Evolutionary conservation across 2,329 filamentous ascomycete genomes (phyloP).

Genomic region (Colletotrichum sp.): DNA sequence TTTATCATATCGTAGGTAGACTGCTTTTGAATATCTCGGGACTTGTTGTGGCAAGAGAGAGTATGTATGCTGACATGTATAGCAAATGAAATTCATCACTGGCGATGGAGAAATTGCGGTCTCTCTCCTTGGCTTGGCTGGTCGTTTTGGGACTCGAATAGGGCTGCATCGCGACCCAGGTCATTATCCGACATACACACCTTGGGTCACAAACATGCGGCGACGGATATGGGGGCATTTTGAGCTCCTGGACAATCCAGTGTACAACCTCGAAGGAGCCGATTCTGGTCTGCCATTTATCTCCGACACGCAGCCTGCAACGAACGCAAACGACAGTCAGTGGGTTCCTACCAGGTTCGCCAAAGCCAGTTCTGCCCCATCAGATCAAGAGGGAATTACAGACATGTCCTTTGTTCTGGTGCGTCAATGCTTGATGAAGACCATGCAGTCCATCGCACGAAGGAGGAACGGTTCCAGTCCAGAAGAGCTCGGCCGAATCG

Average conservation of each 20-base stretch:
- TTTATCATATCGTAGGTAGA: slow-evolving; percentile 12
- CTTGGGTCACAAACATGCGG: slow-evolving; percentile 11
- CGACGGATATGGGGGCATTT: slow-evolving; percentile 14
- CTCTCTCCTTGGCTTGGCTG: slow-evolving; percentile 6
- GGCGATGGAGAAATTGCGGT: slow-evolving; percentile 12
- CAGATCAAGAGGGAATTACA: slow-evolving; percentile 21
- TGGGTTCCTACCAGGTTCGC: slow-evolving; percentile 21
- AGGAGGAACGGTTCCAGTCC: background rate
- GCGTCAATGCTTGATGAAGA: slow-evolving; percentile 2
- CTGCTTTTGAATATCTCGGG: background rate
- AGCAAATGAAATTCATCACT: slow-evolving; percentile 15
- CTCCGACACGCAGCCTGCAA: slow-evolving; percentile 9
- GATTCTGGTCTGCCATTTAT: slow-evolving; percentile 19
- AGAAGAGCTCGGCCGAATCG: slow-evolving; percentile 1
- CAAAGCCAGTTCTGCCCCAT: slow-evolving; percentile 16
- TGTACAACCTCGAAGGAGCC: slow-evolving; percentile 22
- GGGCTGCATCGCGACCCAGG: slow-evolving; percentile 14
- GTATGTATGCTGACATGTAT: background rate
- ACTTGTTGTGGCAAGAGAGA: background rate
- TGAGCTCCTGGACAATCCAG: slow-evolving; percentile 20
- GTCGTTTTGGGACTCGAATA: slow-evolving; percentile 9
- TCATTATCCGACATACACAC: slow-evolving; percentile 10
- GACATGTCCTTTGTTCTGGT: slow-evolving; percentile 23
- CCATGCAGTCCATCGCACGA: background rate
- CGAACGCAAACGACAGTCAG: slow-evolving; percentile 22